Conservation (phyloP, 2,329 filamentous ascomycete genomes). For the Neospermospora avenae region DNA sequence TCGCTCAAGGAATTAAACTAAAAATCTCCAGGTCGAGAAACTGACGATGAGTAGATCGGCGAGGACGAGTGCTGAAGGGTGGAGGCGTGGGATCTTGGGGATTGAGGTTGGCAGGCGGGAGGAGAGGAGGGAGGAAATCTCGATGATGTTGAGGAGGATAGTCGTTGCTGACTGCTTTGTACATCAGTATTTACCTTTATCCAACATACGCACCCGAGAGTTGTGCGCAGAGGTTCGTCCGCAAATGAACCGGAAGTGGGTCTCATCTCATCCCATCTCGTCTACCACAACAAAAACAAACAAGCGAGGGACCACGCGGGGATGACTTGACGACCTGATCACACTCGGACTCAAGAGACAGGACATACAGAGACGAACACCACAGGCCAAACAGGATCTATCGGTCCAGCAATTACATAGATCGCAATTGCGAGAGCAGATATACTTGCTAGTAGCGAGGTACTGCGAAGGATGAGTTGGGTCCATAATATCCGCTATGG, state of each 20-base stretch:
- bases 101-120: background rate
- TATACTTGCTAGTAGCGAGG: background rate
- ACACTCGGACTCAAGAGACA: too few species aligned
- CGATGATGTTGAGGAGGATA: background rate
- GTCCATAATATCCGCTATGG: background rate
- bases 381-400: background rate
- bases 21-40: constrained; percentile 14
- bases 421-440: background rate
- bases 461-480: background rate
- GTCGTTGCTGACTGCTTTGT: background rate
- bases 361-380: background rate
- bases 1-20: constrained; percentile 9
- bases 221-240: background rate
- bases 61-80: constrained; percentile 6
- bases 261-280: background rate
- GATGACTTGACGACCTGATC: too few species aligned
- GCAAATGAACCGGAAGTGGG: background rate
- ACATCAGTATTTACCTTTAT: background rate
- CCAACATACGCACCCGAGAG: too few species aligned
- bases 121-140: background rate
- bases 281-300: too few species aligned
- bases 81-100: constrained; percentile 6
- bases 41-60: constrained; percentile 4
- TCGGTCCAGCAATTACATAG: background rate
- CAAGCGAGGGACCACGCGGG: background rate